Evolutionary conservation across 2,329 filamentous ascomycete genomes (phyloP).

Genomic region (Sordariomycetes sp.): DNA sequence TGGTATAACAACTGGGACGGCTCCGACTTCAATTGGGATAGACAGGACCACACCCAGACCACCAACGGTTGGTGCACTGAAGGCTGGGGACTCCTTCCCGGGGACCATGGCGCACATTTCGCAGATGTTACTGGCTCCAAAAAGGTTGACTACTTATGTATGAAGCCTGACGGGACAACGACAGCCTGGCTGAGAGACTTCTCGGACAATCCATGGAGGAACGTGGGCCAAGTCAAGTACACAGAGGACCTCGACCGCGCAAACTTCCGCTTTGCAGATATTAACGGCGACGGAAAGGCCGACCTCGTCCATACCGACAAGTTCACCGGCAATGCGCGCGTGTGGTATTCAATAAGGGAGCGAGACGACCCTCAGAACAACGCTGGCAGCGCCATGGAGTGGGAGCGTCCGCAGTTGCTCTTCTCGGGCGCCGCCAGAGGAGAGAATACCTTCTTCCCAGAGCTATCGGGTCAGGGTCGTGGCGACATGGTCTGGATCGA

Average conservation of each 20-base stretch:
- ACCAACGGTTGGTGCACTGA: conserved; percentile 15
- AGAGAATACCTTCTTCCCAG: conserved; percentile 1
- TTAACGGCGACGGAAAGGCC: conserved; percentile 17
- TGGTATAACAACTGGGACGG: conserved; percentile 13
- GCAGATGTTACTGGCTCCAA: conserved; percentile 20
- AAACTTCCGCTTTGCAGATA: conserved; percentile 25
- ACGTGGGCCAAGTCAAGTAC: conserved; percentile 20
- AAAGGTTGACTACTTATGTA: conserved; percentile 21
- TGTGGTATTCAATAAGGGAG: conserved; percentile 2
- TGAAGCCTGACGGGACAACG: conserved; percentile 15
- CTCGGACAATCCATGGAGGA: background rate
- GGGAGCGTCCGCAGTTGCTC: background rate
- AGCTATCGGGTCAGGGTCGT: conserved; percentile 2
- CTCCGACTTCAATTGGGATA: conserved; percentile 5
- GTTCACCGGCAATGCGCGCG: conserved; percentile 4
- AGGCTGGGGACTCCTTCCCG: conserved; percentile 13
- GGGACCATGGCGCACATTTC: conserved; percentile 18
- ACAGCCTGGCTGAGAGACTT: conserved; percentile 10
- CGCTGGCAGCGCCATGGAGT: conserved; percentile 1
- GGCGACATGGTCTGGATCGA: conserved; percentile 5
- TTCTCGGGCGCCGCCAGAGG: conserved; percentile 2
- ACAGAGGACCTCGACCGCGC: conserved; percentile 20
- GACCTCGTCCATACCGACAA: conserved; percentile 5
- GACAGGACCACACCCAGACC: conserved; percentile 8
- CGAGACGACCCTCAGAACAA: background rate